These are phyloP conservation scores for Hypoxylon sp. DNA, from an alignment of 2,329 filamentous ascomycete genomes.

Conservation along the genomic window DNA sequence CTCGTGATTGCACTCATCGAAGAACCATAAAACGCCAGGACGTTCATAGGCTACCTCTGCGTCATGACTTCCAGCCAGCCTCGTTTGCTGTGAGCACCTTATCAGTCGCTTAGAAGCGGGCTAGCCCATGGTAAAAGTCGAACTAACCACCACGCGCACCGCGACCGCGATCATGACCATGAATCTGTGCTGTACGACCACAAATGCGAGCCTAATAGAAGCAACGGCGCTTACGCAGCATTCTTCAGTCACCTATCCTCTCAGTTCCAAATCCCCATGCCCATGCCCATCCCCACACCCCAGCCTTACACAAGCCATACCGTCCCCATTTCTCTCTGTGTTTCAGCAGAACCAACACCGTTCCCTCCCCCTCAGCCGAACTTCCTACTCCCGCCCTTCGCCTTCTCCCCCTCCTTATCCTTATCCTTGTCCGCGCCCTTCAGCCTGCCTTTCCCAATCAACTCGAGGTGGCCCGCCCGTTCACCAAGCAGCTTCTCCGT, in stretches of 20 bases:
- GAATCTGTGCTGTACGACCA: background rate
- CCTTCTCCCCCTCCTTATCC: slow-evolving; percentile 41
- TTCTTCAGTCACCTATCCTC: background rate
- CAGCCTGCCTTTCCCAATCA: slow-evolving; percentile 62
- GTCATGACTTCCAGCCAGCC: background rate
- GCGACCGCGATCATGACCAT: background rate
- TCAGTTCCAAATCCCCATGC: too few relatives aligned
- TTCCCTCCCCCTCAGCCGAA: slow-evolving; percentile 44
- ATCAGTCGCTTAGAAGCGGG: background rate
- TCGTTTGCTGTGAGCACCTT: background rate
- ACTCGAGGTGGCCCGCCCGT: slow-evolving; percentile 71
- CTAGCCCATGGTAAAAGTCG: background rate
- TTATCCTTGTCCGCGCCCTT: slow-evolving; percentile 53
- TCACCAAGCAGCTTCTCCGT: slow-evolving; percentile 73
- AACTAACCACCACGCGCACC: background rate
- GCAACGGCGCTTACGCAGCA: background rate
- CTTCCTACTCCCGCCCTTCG: slow-evolving; percentile 47
- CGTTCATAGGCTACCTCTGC: background rate
- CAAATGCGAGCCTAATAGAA: background rate
- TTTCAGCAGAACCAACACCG: background rate
- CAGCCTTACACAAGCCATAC: background rate
- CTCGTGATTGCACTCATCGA: background rate
- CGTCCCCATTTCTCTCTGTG: background rate
- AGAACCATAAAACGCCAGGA: background rate
- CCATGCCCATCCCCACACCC: too few relatives aligned